These are phyloP conservation scores for Solanum hybrid DNA, from an alignment of 305 asterid species.

Conservation along the genomic window DNA sequence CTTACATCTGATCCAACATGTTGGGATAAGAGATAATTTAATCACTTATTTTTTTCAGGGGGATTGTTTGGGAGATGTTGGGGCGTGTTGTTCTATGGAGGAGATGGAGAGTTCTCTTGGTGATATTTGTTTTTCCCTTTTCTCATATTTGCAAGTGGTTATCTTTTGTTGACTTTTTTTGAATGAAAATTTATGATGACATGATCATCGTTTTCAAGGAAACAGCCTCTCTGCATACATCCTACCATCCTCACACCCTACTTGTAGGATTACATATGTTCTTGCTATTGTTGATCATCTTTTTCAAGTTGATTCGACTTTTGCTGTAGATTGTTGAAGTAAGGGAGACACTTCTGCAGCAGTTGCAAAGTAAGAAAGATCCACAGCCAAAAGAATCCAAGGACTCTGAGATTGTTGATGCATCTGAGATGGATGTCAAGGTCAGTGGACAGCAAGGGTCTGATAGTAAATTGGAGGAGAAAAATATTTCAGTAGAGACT, in stretches of 20 bases:
- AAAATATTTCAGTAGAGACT: slow-evolving; percentile 17
- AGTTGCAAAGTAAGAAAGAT: slow-evolving; percentile 34
- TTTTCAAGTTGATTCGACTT: slow-evolving; percentile 3
- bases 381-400: slow-evolving; percentile 23
- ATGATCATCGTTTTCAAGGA: neutral
- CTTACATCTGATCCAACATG: neutral
- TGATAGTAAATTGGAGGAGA: slow-evolving; percentile 9
- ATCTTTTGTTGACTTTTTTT: neutral
- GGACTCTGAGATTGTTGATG: slow-evolving; percentile 19
- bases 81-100: neutral
- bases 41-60: neutral
- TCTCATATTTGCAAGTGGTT: neutral
- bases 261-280: neutral
- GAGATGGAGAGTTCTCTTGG: neutral
- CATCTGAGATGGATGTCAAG: neutral
- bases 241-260: neutral
- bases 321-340: slow-evolving; percentile 41
- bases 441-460: slow-evolving; percentile 8
- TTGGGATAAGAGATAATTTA: neutral
- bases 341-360: slow-evolving; percentile 53
- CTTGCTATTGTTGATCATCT: neutral
- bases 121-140: neutral
- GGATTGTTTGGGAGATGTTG: neutral
- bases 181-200: neutral
- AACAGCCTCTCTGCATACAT: neutral